Base-by-base conservation (phyloP, 495 filamentous ascomycete species). In the Tuber umbilicatum region DNA sequence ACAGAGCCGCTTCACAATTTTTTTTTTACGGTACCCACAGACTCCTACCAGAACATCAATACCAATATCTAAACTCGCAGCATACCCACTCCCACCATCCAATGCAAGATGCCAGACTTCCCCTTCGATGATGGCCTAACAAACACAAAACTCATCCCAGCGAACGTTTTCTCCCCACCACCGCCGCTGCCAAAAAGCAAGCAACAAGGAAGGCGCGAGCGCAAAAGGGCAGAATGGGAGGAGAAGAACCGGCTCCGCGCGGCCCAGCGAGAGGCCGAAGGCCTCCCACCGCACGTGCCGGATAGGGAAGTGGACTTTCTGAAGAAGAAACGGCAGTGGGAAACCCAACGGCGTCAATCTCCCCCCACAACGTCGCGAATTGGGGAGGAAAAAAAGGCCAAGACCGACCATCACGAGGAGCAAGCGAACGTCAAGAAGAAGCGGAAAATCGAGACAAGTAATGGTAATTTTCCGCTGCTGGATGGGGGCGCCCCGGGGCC, bases 221-320 rank as follows among this genome's bases (percentile, higher is more conserved):
- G 76, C 35, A 79, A 75, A n/a, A 79, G 72, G n/a, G 43, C 23
- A n/a, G 72, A 79, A 75, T 79, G 77, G 76, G 76, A 79, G 35
- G 69, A 40, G 37, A 79, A 72, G 35, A 78, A 67, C 27, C 72
- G 42, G 23, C 19, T 42, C 1, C 77, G 77, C 43, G 72, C 74
- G 23, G 64, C 60, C 7, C 75, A 79, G 67, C 72, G 72, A 27
- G 27, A 43, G 16, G 12, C n/a, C 55, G 55, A 64, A 31, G 55
- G 55, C 27, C 55, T 64, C 55, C 27, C 55, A 35, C 27, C 55
- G 27, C 1, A 64, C 27, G 55, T 64, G 3, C 55, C 55, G 27
- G 69, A 79, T 50, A 21, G 42, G 3, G 77, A 79, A 55, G 42
- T 75, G 43, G 69, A 70, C 21, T 79, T 79, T 40, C 72, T 79